phyloP scores from a whole-genome alignment of 768 basidiomycete species.

The Lanmaoa rubissima region DNA sequence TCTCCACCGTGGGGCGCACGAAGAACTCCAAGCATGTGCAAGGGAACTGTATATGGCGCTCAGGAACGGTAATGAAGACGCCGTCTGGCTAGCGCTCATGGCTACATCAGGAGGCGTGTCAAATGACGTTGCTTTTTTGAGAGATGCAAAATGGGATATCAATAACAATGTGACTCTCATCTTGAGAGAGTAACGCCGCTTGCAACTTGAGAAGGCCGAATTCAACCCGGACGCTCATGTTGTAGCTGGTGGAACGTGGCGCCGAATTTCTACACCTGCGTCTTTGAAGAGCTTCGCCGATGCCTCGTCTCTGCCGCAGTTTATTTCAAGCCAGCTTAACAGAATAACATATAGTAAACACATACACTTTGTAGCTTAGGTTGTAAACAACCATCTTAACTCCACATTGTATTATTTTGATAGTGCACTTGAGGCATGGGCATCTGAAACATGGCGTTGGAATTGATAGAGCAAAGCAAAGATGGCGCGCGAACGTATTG shows the following conservation, averaged over 20 bases:
- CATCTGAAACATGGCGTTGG: conserved; percentile 54
- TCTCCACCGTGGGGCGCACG: conserved; percentile 60
- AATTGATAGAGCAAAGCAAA: neutral
- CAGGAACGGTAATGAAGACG: conserved; percentile 65
- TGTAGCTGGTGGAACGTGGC: conserved; percentile 51
- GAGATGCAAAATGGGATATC: conserved; percentile 63
- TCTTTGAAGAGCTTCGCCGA: conserved; percentile 75
- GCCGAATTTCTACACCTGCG: conserved; percentile 79
- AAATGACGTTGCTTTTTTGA: conserved; percentile 49
- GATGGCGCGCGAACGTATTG: conserved; percentile 74
- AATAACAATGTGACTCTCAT: conserved; percentile 35
- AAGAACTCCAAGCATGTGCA: conserved; percentile 70
- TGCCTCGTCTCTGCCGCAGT: conserved; percentile 66
- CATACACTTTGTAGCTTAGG: conserved; percentile 91
- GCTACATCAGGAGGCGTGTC: conserved; percentile 48
- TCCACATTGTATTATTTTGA: conserved; percentile 96
- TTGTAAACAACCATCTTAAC: conserved; percentile 93
- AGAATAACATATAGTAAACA: conserved; percentile 9
- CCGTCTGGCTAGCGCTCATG: conserved; percentile 77
- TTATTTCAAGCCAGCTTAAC: neutral
- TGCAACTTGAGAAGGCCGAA: neutral
- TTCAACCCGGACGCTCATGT: conserved; percentile 11
- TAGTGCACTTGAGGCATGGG: conserved; percentile 93
- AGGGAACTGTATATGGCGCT: conserved; percentile 63
- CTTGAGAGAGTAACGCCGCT: conserved; percentile 27